Evolutionary conservation across 1,284 basidiomycete species (phyloP).

Genomic region (Caloboletus firmus): DNA sequence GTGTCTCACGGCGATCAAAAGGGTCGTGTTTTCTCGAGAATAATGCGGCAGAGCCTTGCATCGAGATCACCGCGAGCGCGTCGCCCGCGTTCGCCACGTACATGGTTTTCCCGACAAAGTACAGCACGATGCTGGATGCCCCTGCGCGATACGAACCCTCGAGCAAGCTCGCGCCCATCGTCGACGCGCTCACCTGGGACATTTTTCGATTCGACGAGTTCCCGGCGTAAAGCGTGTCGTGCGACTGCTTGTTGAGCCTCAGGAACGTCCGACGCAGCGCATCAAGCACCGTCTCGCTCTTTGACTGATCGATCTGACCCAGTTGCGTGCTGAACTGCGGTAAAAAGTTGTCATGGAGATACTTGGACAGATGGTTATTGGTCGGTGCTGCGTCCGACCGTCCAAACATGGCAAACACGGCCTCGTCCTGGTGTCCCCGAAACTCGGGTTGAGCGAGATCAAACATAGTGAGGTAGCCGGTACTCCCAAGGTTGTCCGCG

Average conservation of each 20-base stretch:
- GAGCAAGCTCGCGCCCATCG: constrained; percentile 32
- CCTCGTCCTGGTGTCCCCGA: constrained; percentile 75
- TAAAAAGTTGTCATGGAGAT: constrained; percentile 79
- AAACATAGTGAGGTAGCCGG: constrained; percentile 83
- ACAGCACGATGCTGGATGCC: constrained; percentile 85
- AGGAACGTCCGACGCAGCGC: constrained; percentile 87
- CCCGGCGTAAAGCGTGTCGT: constrained; percentile 57
- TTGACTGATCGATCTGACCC: constrained; percentile 34
- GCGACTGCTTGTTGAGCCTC: constrained; percentile 76
- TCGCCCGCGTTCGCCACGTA: constrained; percentile 93
- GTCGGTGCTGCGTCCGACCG: constrained; percentile 65
- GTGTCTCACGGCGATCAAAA: constrained; percentile 83
- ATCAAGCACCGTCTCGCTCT: constrained; percentile 60
- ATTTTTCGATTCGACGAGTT: constrained; percentile 57
- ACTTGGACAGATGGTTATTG: constrained; percentile 72
- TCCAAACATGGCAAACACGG: constrained; percentile 97
- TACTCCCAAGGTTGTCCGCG: constrained; percentile 86
- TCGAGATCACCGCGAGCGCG: constrained; percentile 86
- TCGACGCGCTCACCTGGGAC: constrained; percentile 60
- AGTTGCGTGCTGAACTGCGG: constrained; percentile 62
- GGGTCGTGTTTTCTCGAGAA: constrained; percentile 89
- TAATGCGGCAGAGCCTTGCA: constrained; percentile 74
- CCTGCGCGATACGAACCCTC: constrained; percentile 64
- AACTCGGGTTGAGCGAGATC: constrained; percentile 93
- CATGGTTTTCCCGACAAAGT: constrained; percentile 79